phyloP scores from a whole-genome alignment of 2,329 filamentous ascomycete genomes.

The Ophiostoma ulmi region DNA sequence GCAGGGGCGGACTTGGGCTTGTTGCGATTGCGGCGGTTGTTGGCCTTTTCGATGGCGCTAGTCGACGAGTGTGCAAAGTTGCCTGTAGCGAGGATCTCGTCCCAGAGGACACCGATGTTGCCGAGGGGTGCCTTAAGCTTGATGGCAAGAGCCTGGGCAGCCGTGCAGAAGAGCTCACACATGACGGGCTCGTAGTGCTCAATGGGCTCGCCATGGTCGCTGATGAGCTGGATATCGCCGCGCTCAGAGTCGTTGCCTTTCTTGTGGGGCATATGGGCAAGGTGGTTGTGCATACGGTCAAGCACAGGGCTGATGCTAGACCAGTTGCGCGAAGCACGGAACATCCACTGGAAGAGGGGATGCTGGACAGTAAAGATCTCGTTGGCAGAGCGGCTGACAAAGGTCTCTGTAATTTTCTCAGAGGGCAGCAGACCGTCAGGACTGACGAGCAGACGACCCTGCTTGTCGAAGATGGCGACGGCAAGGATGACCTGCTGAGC shows the following conservation, averaged over 20 bases:
- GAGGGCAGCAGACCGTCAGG: constrained; percentile 64
- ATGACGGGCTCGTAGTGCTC: constrained; percentile 71
- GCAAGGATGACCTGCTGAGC: constrained; percentile 57
- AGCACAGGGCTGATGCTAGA: constrained; percentile 60
- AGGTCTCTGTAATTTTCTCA: constrained; percentile 73
- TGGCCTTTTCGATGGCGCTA: background rate
- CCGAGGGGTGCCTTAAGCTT: constrained; percentile 59
- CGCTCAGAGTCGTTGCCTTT: constrained; percentile 27
- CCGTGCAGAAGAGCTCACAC: constrained; percentile 76
- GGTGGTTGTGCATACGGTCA: constrained; percentile 65
- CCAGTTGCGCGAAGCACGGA: constrained; percentile 76
- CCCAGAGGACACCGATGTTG: constrained; percentile 65
- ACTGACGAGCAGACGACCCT: constrained; percentile 63
- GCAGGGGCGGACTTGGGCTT: constrained; percentile 26
- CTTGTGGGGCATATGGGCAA: constrained; percentile 47
- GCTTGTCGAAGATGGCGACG: constrained; percentile 61
- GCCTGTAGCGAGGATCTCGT: constrained; percentile 68
- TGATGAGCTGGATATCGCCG: constrained; percentile 40
- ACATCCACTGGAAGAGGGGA: constrained; percentile 82
- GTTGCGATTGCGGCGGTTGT: constrained; percentile 3
- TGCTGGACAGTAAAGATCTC: constrained; percentile 73
- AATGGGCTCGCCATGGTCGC: constrained; percentile 53
- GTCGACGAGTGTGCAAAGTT: background rate
- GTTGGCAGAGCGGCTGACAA: constrained; percentile 56
- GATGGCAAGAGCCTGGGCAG: constrained; percentile 67